Evolutionary conservation across 176 grass and related monocot genomes (phyloP).

Genomic region (Oryza glumipatula): DNA sequence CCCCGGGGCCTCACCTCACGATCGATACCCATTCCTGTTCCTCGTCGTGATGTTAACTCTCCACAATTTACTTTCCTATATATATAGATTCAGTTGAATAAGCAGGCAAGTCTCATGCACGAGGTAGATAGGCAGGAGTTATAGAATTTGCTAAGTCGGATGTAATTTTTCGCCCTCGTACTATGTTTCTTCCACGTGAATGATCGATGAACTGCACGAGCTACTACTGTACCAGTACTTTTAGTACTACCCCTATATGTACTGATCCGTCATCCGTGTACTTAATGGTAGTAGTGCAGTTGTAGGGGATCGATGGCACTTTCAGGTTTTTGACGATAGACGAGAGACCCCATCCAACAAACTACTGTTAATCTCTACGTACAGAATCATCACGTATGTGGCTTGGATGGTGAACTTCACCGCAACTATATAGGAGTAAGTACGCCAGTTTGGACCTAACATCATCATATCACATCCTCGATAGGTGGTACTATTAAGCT

Average conservation of each 20-base stretch:
- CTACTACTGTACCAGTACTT: background rate
- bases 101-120: conserved; percentile 15
- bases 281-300: background rate
- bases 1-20: too few relatives aligned
- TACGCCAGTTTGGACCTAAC: background rate
- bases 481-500: background rate
- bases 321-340: background rate
- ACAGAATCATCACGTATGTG: background rate
- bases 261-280: background rate
- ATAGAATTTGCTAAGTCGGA: background rate
- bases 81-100: conserved; percentile 21
- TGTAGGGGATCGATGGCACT: background rate
- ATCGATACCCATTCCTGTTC: background rate
- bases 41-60: background rate
- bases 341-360: background rate
- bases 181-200: conserved; percentile 4
- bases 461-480: background rate
- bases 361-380: background rate
- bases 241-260: background rate
- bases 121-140: background rate
- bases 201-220: background rate
- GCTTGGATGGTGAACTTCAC: background rate
- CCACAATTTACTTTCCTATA: background rate
- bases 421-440: background rate
- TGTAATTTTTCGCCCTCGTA: background rate